A percentile compares a stretch with the other conserved stretches of the same genome.
phyloP scores from a whole-genome alignment of 345 rosid species.

The Eucalyptus cloeziana region DNA sequence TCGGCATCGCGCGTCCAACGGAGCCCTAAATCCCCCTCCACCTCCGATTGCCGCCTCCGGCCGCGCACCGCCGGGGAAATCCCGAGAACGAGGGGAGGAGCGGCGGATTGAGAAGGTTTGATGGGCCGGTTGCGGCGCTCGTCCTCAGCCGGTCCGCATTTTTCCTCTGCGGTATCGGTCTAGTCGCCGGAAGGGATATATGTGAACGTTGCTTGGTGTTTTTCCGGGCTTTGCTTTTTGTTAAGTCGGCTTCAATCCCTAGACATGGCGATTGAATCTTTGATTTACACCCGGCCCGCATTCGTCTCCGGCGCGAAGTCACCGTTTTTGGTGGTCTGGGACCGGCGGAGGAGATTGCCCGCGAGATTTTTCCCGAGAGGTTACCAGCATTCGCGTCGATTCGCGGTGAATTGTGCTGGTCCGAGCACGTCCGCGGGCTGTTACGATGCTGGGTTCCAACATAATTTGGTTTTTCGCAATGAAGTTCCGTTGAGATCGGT shows the following conservation, averaged over 20 bases:
- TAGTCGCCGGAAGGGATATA: not conserved
- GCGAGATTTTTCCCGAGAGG: not conserved
- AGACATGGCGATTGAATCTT: slow-evolving; percentile 26
- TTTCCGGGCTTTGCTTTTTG: not conserved
- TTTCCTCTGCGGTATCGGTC: not conserved
- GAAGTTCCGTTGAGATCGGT: not conserved
- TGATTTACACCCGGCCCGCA: slow-evolving; percentile 27
- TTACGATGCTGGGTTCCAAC: not conserved
- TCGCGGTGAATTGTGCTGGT: not conserved
- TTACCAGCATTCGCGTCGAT: not conserved
- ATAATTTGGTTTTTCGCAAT: not conserved
- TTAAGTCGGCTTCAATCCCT: not conserved
- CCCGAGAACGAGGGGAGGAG: not conserved
- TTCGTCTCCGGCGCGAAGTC: slow-evolving; percentile 8
- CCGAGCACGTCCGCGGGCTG: not conserved
- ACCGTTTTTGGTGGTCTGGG: slow-evolving; percentile 9
- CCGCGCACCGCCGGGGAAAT: not conserved
- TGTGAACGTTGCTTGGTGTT: not conserved
- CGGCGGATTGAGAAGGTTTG: not conserved
- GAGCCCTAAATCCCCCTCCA: not conserved
- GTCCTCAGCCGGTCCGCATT: not conserved
- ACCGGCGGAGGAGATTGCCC: not conserved
- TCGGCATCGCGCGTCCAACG: not conserved
- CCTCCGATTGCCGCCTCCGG: not conserved
- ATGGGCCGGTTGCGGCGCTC: not conserved